A percentile compares a stretch with the other conserved stretches of the same genome.
Evolutionary conservation across 257 asterid genomes (phyloP).

Genomic region (Ehretia macrophylla): DNA sequence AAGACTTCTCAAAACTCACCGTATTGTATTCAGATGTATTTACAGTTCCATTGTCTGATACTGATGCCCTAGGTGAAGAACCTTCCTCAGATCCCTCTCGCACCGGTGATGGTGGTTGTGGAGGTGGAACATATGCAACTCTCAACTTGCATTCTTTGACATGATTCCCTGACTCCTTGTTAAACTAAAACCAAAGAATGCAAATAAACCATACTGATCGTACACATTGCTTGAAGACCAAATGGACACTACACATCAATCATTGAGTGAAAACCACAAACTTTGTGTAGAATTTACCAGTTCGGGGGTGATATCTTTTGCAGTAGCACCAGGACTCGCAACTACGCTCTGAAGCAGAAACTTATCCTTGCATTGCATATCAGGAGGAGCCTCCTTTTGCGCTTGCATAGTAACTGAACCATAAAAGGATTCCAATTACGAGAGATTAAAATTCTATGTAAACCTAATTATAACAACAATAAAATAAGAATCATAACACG

Average conservation of each 20-base stretch:
- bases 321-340: slow-evolving; percentile 45
- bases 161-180: slow-evolving; percentile 77
- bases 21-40: slow-evolving; percentile 52
- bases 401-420: slow-evolving; percentile 96
- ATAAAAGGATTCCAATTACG: too few relatives aligned
- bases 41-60: slow-evolving; percentile 72
- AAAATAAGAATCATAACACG: too few relatives aligned
- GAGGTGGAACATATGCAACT: slow-evolving; percentile 76
- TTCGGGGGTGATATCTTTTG: slow-evolving; percentile 77
- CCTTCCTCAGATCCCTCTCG: slow-evolving; percentile 97
- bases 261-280: not conserved
- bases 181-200: slow-evolving; percentile 46
- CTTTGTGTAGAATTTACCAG: slow-evolving; percentile 44
- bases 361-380: slow-evolving; percentile 94
- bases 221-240: not conserved
- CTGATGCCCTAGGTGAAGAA: slow-evolving; percentile 85
- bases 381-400: slow-evolving; percentile 89
- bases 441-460: too few relatives aligned
- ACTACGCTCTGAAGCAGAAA: slow-evolving; percentile 83
- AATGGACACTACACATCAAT: not conserved
- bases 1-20: slow-evolving; percentile 44
- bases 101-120: slow-evolving; percentile 87
- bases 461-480: too few relatives aligned
- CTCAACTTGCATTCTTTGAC: slow-evolving; percentile 91
- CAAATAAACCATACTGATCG: slow-evolving; percentile 4